Base-by-base conservation (phyloP, 768 basidiomycete genomes). In the Termitomyces sp. region DNA sequence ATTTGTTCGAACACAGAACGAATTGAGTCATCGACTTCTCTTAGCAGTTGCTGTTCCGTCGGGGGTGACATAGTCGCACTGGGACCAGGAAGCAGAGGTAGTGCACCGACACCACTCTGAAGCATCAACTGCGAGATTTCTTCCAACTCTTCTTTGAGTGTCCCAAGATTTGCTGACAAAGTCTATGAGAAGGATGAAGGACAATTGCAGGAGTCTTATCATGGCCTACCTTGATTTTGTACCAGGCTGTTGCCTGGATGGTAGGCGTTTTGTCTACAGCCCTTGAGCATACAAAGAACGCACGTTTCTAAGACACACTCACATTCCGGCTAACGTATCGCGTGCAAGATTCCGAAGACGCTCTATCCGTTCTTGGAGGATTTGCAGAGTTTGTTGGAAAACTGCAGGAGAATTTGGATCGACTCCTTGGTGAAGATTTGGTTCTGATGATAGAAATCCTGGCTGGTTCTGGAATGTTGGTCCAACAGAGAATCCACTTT, bases 81-180 rank as follows among this genome's bases (percentile, higher is more conserved):
- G 12, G 53, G 50, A 2, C 60, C 59, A 19, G 47, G 58, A 5
- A 79, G 66, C 10, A 84, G 59, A 1, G 87, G 85, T 45, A 85
- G 74, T 1, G 82, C 85, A 2, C 86, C 87, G 17, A 88, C 77
- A n/a, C 87, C 87, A 0, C 80, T 77, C 50, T 80, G 74, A 2
- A 78, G 74, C 58, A 88, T 69, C 32, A 77, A 58, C 10, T 84
- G 77, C 5, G 72, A 68, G 11, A 85, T 70, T 1, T 68, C 51
- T 12, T 74, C 69, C 1, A 85, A 58, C 15, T 74, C 70, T 59
- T 82, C 78, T 51, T 79, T 79, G n/a, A 87, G 74, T 0, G 76
- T 66, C 0, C 65, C 65, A 48, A 85, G 65, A 57, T 83, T 73
- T 24, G 74, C 84, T 82, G 58, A 41, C 1, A 34, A 14, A 42